These are phyloP conservation scores for Fomitopsis betulina DNA, from an alignment of 1,284 basidiomycete species.

Conservation along the genomic window DNA sequence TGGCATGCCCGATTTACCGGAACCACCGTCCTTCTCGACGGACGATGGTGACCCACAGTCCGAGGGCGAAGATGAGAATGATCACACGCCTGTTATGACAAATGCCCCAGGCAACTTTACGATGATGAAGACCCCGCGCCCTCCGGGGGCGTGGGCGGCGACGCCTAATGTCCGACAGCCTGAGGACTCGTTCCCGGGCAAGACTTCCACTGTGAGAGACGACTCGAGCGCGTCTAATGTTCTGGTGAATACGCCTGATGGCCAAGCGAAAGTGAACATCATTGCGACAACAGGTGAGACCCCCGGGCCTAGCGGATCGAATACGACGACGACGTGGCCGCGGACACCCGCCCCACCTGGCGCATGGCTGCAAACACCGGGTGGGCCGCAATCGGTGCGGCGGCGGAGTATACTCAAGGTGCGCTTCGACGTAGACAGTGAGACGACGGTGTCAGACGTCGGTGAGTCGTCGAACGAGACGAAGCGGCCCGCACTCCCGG, in stretches of 20 bases:
- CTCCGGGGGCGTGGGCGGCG: conserved; percentile 65
- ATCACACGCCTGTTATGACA: conserved; percentile 23
- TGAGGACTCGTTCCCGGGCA: conserved; percentile 14
- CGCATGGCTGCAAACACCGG: conserved; percentile 61
- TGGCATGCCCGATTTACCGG: conserved; percentile 36
- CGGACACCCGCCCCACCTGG: conserved; percentile 71
- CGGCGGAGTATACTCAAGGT: conserved; percentile 50
- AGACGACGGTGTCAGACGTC: conserved; percentile 35
- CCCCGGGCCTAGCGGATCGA: neutral
- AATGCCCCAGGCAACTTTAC: conserved; percentile 28
- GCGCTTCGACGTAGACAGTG: conserved; percentile 53
- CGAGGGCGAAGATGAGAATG: conserved; percentile 22
- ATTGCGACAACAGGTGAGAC: conserved; percentile 13
- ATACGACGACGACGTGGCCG: conserved; percentile 17
- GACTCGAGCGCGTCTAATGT: conserved; percentile 9
- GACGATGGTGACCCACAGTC: conserved; percentile 35
- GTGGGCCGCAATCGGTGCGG: conserved; percentile 28
- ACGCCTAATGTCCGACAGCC: conserved; percentile 42
- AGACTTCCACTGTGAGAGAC: conserved; percentile 18
- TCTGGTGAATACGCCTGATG: neutral
- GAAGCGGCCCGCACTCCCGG: neutral
- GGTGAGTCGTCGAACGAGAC: conserved; percentile 18
- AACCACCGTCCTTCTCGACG: conserved; percentile 46
- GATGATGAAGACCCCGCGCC: conserved; percentile 55
- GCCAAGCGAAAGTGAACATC: conserved; percentile 4